phyloP scores from a whole-genome alignment of 1,284 basidiomycete genomes.

The Mycosarcoma maydis region DNA sequence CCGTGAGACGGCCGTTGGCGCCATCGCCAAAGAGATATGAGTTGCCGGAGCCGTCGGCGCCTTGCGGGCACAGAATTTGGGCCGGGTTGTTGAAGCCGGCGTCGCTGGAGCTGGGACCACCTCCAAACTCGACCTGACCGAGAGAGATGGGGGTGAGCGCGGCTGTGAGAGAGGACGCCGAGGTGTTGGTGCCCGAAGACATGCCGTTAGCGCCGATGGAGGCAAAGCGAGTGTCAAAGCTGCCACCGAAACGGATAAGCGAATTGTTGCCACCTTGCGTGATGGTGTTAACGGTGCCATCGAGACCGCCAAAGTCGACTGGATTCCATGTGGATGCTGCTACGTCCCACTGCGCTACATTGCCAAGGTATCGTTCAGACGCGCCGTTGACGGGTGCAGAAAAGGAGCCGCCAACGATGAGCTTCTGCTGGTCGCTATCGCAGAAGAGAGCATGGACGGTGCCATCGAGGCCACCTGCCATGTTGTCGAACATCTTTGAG shows the following conservation, averaged over 20 bases:
- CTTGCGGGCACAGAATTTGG: conserved; percentile 83
- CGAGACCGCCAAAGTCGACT: conserved; percentile 83
- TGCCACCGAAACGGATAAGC: conserved; percentile 86
- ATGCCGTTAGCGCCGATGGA: conserved; percentile 69
- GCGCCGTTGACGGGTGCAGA: conserved; percentile 61
- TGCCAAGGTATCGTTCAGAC: conserved; percentile 69
- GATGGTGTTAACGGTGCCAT: conserved; percentile 83
- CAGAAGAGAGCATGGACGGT: conserved; percentile 82
- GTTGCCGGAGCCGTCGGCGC: conserved; percentile 78
- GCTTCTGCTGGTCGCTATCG: conserved; percentile 75
- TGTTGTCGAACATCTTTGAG: conserved; percentile 26
- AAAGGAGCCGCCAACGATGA: conserved; percentile 90
- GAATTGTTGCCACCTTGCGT: conserved; percentile 76
- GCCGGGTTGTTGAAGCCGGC: conserved; percentile 76
- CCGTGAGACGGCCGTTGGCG: conserved; percentile 76
- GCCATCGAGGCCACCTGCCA: conserved; percentile 71
- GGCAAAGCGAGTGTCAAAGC: conserved; percentile 73
- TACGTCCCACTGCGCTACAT: conserved; percentile 82
- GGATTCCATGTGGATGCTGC: conserved; percentile 76
- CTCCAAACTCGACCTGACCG: conserved; percentile 73
- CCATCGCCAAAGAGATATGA: conserved; percentile 85
- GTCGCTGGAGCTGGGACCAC: conserved; percentile 76
- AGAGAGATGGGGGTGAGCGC: conserved; percentile 68
- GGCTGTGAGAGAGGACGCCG: conserved; percentile 61
- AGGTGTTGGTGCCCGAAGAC: conserved; percentile 70